Evolutionary conservation across 805 yeast genomes (phyloP), one percentile per base, ranked within the genome.

Genomic region (Myxozyma neglecta): DNA sequence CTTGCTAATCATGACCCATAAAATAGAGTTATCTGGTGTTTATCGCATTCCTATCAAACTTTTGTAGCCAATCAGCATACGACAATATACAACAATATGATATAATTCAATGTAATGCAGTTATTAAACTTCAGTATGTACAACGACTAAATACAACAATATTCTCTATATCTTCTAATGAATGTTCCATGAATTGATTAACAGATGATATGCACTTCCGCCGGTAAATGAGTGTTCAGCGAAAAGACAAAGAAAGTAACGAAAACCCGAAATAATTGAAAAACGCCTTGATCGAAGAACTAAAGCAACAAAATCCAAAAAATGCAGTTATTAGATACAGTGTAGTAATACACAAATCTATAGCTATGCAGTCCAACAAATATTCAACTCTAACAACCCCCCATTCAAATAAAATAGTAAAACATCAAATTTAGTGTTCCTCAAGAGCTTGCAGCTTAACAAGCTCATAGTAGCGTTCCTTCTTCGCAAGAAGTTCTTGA

Each of bases 381-480:
- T 9, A 16, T 8, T 16, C 44, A 16, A 16, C 34, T 16, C 53
- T 20, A 9, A 13, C 34, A 42, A 18, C 53, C 43, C 2, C 44
- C 43, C 14, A 11, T 18, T 34, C 39, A 34, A 35, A 18, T 18
- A 50, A 36, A 18, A 29, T 16, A 36, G 36, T 34, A 29, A 24
- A 20, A 16, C n/a, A 46, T n/a, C 49, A 45, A 39, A 40, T 51
- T 45, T 45, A 57, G 24, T 47, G 56, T 58, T 80, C 72, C 13
- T 79, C 73, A 37, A 90, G 78, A 0, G 70, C 68, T 65, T 77
- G 80, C 61, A 77, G 68, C 54, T 68, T 65, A 32, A 77, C 81
- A 20, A 78, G 70, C 69, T 77, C 79, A 44, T 66, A 74, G 66
- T 78, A 77, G 24, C 74, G 72, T 57, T 77, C 75, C 55, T 71